phyloP scores from a whole-genome alignment of 169 alveolate genomes.

The Ichthyophthirius multifiliis region DNA sequence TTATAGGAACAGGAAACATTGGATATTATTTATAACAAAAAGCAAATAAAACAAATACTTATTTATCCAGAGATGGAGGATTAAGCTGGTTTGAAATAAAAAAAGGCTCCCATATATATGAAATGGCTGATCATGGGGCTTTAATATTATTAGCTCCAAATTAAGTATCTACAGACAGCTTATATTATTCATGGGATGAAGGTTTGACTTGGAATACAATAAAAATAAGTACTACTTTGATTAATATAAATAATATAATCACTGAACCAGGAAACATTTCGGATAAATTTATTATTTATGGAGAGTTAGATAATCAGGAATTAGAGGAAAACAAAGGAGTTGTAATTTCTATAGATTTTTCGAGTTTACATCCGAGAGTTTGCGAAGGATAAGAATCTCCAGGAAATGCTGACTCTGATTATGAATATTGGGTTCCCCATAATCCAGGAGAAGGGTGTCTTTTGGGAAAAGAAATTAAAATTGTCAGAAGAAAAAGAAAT shows the following conservation, averaged over 20 bases:
- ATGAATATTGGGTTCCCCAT: constrained; percentile 74
- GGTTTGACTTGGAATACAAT: constrained; percentile 64
- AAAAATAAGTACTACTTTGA: constrained; percentile 14
- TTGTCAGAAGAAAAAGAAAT: constrained; percentile 68
- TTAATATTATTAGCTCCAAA: constrained; percentile 56
- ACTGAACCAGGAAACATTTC: constrained; percentile 65
- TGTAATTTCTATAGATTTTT: constrained; percentile 54
- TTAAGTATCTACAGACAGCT: constrained; percentile 41
- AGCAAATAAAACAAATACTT: constrained; percentile 56
- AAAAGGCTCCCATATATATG: constrained; percentile 71
- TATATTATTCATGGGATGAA: constrained; percentile 60
- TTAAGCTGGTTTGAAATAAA: constrained; percentile 61
- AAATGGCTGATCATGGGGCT: constrained; percentile 78
- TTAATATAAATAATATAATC: constrained; percentile 62
- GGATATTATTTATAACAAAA: constrained; percentile 50
- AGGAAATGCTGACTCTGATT: constrained; percentile 58
- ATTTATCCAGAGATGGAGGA: constrained; percentile 80
- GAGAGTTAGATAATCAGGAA: constrained; percentile 14
- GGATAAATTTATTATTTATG: constrained; percentile 60
- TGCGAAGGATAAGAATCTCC: constrained; percentile 68
- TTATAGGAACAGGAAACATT: constrained; percentile 71
- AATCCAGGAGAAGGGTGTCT: neutral
- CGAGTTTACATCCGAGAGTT: constrained; percentile 45
- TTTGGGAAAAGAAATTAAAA: constrained; percentile 52
- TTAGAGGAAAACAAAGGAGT: constrained; percentile 33